phyloP scores from a whole-genome alignment of 2,329 filamentous ascomycete genomes.

The Xylariaceae sp. region DNA sequence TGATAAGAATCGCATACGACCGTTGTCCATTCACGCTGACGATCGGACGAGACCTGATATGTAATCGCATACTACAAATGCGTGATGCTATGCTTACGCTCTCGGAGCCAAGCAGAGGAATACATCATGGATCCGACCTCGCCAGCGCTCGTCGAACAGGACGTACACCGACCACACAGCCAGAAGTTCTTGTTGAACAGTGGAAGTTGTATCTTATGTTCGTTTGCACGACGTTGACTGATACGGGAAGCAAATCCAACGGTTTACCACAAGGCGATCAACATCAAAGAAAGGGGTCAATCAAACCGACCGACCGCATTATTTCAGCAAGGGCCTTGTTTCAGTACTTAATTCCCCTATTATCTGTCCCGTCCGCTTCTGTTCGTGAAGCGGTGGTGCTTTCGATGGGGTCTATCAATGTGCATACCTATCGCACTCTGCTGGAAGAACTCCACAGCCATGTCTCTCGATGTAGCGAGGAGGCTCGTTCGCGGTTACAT shows the following conservation, averaged over 20 bases:
- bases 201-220: slow-evolving; percentile 98
- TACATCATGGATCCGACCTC: slow-evolving; percentile 57
- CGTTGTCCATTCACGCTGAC: slow-evolving; percentile 88
- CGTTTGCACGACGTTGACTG: slow-evolving; percentile 89
- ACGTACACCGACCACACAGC: slow-evolving; percentile 63
- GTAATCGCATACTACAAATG: slow-evolving; percentile 88
- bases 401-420: slow-evolving; percentile 90
- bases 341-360: slow-evolving; percentile 81
- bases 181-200: slow-evolving; percentile 87
- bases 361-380: slow-evolving; percentile 72
- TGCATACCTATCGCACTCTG: slow-evolving; percentile 84
- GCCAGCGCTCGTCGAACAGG: slow-evolving; percentile 47
- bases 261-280: slow-evolving; percentile 55
- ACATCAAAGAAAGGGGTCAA: slow-evolving; percentile 74
- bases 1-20: slow-evolving; percentile 85
- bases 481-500: slow-evolving; percentile 81
- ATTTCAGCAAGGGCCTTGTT: slow-evolving; percentile 86
- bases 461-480: slow-evolving; percentile 79
- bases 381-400: slow-evolving; percentile 87
- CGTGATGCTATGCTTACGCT: slow-evolving; percentile 76
- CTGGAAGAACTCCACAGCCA: slow-evolving; percentile 86
- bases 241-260: slow-evolving; percentile 63
- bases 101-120: slow-evolving; percentile 65
- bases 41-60: slow-evolving; percentile 85
- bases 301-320: slow-evolving; percentile 66